phyloP scores from a whole-genome alignment of 371 early-diverging fungal species.

The Apophysomyces trapeziformis region DNA sequence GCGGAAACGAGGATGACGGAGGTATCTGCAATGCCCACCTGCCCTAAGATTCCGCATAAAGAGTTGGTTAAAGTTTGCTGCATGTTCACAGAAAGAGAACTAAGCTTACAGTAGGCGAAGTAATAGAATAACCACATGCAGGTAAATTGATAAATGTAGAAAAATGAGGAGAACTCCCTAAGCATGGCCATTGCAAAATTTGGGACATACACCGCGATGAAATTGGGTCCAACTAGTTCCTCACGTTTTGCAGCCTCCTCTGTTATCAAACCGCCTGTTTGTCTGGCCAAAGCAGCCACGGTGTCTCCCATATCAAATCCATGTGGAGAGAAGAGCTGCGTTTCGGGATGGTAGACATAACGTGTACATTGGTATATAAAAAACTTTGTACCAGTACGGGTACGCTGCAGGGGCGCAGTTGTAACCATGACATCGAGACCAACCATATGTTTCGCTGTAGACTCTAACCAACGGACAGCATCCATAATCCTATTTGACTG shows the following conservation, averaged over 20 bases:
- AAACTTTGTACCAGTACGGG: slow-evolving; percentile 55
- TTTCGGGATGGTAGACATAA: slow-evolving; percentile 60
- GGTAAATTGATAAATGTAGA: slow-evolving; percentile 79
- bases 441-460: slow-evolving; percentile 3
- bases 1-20: slow-evolving; percentile 68
- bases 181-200: slow-evolving; percentile 47
- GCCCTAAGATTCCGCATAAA: slow-evolving; percentile 12
- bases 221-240: slow-evolving; percentile 68
- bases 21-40: slow-evolving; percentile 72
- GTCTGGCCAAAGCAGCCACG: slow-evolving; percentile 48
- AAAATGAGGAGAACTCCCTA: slow-evolving; percentile 67
- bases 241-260: slow-evolving; percentile 55
- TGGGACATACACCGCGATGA: slow-evolving; percentile 62
- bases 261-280: slow-evolving; percentile 50
- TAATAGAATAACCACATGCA: slow-evolving; percentile 73
- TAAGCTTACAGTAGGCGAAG: slow-evolving; percentile 64
- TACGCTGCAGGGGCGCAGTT: slow-evolving; percentile 46
- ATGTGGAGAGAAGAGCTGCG: slow-evolving; percentile 56
- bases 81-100: neutral
- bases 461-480: slow-evolving; percentile 13
- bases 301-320: slow-evolving; percentile 57
- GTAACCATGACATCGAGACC: slow-evolving; percentile 42
- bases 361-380: slow-evolving; percentile 78
- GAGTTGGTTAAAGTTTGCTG: neutral
- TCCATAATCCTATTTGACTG: slow-evolving; percentile 13